These are phyloP conservation scores for Naganishia friedmannii DNA, from an alignment of 768 basidiomycete species.

Conservation along the genomic window DNA sequence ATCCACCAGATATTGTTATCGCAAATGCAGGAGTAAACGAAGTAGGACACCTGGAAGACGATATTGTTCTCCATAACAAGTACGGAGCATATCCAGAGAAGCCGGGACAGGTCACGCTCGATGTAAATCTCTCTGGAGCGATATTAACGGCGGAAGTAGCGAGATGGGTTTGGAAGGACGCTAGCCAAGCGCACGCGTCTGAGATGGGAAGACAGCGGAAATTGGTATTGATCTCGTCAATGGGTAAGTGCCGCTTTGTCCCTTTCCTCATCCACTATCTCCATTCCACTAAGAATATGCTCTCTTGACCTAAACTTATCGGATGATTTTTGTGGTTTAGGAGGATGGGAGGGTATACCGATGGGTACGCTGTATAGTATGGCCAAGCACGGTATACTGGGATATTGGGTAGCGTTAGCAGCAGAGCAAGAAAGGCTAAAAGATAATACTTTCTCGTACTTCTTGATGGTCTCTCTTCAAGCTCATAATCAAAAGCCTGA, in stretches of 20 bases:
- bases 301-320: background rate
- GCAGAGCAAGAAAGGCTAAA: background rate
- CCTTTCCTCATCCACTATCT: background rate
- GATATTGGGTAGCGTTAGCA: constrained; percentile 25
- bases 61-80: constrained; percentile 12
- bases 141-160: constrained; percentile 23
- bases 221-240: constrained; percentile 24
- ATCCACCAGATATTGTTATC: constrained; percentile 29
- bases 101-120: constrained; percentile 18
- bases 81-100: constrained; percentile 2
- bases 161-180: constrained; percentile 8
- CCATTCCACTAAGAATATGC: background rate
- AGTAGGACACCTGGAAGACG: constrained; percentile 23
- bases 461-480: background rate
- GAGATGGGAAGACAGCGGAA: constrained; percentile 12
- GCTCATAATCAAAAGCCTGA: background rate
- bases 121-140: constrained; percentile 30
- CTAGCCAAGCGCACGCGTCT: background rate
- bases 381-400: constrained; percentile 30
- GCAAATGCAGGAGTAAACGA: constrained; percentile 33
- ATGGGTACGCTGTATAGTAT: constrained; percentile 20
- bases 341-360: constrained; percentile 28
- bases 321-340: constrained; percentile 5
- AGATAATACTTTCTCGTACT: constrained; percentile 21
- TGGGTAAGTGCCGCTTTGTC: constrained; percentile 20